Conservation (phyloP, 495 filamentous ascomycete species). For the Penicillium argentinense region DNA sequence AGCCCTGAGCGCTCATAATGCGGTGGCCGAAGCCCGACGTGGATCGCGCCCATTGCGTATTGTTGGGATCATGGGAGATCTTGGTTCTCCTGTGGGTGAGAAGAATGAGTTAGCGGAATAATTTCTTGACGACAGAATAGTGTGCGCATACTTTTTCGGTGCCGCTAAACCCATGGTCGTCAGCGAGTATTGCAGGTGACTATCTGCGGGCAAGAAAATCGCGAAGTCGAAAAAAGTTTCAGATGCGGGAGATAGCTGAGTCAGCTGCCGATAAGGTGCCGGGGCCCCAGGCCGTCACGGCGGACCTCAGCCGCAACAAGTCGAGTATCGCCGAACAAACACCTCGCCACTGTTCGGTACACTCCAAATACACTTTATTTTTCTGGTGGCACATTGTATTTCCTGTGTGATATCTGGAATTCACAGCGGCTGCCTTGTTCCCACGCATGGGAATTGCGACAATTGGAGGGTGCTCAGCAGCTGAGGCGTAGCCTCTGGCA, state of each 20-base stretch:
- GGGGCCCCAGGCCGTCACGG: too few species aligned
- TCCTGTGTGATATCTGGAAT: not conserved
- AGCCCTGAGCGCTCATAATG: conserved; percentile 83
- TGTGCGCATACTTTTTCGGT: conserved; percentile 60
- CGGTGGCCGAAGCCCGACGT: conserved; percentile 81
- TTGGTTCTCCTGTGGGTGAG: conserved; percentile 64
- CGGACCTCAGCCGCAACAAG: not conserved
- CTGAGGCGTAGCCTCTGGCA: conserved; percentile 8
- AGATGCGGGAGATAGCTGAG: conserved; percentile 10
- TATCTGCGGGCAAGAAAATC: too few species aligned
- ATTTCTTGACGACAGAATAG: too few species aligned
- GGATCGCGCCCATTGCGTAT: conserved; percentile 84
- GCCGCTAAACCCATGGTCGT: conserved; percentile 69
- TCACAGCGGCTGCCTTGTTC: not conserved
- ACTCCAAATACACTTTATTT: not conserved
- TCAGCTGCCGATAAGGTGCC: conserved; percentile 16
- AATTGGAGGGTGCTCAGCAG: conserved; percentile 1
- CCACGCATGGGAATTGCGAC: conserved; percentile 1
- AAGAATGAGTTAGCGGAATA: not conserved
- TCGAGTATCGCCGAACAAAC: too few species aligned
- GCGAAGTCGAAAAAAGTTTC: too few species aligned
- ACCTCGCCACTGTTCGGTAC: too few species aligned
- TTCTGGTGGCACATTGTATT: not conserved
- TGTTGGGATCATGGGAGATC: conserved; percentile 87
- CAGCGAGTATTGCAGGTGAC: not conserved